Conservation (phyloP, 306 rosid genomes). For the Citrullus amarus region DNA sequence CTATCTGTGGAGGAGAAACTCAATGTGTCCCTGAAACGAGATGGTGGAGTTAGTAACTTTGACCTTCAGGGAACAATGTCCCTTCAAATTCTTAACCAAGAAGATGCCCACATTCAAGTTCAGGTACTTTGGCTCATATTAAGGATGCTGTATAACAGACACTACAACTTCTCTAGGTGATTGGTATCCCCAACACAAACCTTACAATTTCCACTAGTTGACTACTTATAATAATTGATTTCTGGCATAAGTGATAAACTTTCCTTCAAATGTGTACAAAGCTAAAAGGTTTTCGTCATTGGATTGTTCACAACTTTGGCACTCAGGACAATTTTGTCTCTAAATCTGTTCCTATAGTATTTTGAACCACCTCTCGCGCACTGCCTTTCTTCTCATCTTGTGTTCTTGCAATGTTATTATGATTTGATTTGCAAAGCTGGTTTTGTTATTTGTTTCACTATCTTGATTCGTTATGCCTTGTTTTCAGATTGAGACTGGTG, state of each 20-base stretch:
- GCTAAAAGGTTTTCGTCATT: not conserved
- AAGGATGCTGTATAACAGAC: not conserved
- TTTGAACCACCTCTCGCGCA: not conserved
- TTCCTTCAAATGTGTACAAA: not conserved
- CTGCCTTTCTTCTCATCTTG: not conserved
- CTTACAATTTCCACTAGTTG: too few relatives aligned
- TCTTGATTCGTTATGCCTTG: constrained; percentile 8
- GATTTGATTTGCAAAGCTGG: not conserved
- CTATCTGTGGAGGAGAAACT: constrained; percentile 89
- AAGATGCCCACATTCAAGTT: constrained; percentile 83
- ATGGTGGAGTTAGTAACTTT: constrained; percentile 86
- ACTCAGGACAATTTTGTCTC: not conserved
- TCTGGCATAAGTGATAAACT: not conserved
- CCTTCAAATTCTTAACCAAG: constrained; percentile 91
- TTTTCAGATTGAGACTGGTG: constrained; percentile 77
- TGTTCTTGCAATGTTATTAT: not conserved
- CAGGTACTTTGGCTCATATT: constrained; percentile 42
- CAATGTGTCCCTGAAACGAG: constrained; percentile 76
- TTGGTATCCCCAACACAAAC: not conserved
- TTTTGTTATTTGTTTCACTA: not conserved
- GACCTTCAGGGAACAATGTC: constrained; percentile 88
- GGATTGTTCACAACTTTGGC: not conserved
- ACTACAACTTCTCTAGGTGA: not conserved
- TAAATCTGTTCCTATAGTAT: not conserved
- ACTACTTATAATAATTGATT: not conserved